A percentile compares a stretch with the other conserved stretches of the same genome.
Conservation (phyloP, 2,329 filamentous ascomycete genomes). For the Blastomyces parvus region DNA sequence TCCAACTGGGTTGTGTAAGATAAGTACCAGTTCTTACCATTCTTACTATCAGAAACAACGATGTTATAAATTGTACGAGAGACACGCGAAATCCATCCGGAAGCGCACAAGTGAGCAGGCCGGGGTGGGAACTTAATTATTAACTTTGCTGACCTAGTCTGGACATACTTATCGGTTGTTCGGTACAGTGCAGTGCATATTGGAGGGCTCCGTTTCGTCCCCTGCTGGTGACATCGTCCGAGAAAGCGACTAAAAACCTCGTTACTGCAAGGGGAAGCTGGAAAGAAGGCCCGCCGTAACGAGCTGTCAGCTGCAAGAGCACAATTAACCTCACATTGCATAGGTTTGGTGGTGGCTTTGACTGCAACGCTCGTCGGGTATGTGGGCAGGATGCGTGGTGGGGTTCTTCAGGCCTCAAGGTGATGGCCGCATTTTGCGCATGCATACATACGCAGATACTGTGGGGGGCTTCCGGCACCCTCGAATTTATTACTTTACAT, state of each 20-base stretch:
- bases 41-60: background rate
- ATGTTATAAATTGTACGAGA: background rate
- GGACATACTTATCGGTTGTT: background rate
- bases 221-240: background rate
- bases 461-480: background rate
- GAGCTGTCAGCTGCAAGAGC: background rate
- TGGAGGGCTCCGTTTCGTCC: background rate
- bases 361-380: background rate
- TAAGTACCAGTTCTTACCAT: background rate
- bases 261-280: conserved; percentile 5
- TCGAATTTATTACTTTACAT: background rate
- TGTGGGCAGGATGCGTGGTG: background rate
- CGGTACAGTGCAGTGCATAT: background rate
- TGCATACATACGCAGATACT: background rate
- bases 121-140: no score
- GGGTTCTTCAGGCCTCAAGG: background rate
- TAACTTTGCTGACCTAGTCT: background rate
- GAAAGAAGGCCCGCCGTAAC: background rate
- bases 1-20: background rate
- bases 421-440: background rate
- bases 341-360: background rate
- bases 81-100: background rate
- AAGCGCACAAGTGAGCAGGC: background rate
- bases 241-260: background rate
- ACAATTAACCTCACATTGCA: conserved; percentile 19